Base-by-base conservation (phyloP, 495 filamentous ascomycete genomes). In the Neurospora cerealis region DNA sequence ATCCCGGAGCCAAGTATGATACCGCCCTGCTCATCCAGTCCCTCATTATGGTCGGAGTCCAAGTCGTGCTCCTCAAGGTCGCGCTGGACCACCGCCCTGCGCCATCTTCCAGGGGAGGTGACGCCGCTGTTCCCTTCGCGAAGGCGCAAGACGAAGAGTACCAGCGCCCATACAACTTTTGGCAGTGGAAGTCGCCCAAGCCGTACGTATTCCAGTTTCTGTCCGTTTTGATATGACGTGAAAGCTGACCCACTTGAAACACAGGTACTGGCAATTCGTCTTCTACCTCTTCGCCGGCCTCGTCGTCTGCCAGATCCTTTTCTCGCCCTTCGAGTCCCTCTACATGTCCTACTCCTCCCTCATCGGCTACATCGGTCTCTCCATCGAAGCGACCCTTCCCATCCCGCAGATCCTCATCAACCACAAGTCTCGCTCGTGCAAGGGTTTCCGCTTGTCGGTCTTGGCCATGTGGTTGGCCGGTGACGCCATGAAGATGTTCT, bases 401-500 rank as follows among this genome's bases (percentile, higher is more conserved):
- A 81, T 99, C 17, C 96, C 96, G 13, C 96, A 99, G 82, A 91
- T 98, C 32, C 54, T 97, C 36, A 84, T 91, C 28, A 99, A 98
- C 81, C 86, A 92, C 75, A 89, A 86, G 32, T 89, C 91, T 1
- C 87, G 88, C 66, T 95, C 93, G 5, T 97, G 94, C 84, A 92
- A 92, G 79, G 96, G 96, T 10, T 97, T 99, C 83, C 89, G 96
- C 4, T 60, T 97, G 8, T 94, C 91, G 13, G 94, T 99, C 7
- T 83, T 98, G 34, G 90, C 86, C 5, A 93, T 92, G 69, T 99
- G 96, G 96, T 83, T 99, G 74, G 81, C 93, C 15, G 96, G 96
- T 75, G 96, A 99, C 83, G 84, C 89, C 41, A 96, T 97, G 92
- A 99, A 99, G 86, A 92, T 97, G 89, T 91, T 91, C 66, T 99